phyloP scores from a whole-genome alignment of 345 rosid species.

The Cardiospermum halicacabum region DNA sequence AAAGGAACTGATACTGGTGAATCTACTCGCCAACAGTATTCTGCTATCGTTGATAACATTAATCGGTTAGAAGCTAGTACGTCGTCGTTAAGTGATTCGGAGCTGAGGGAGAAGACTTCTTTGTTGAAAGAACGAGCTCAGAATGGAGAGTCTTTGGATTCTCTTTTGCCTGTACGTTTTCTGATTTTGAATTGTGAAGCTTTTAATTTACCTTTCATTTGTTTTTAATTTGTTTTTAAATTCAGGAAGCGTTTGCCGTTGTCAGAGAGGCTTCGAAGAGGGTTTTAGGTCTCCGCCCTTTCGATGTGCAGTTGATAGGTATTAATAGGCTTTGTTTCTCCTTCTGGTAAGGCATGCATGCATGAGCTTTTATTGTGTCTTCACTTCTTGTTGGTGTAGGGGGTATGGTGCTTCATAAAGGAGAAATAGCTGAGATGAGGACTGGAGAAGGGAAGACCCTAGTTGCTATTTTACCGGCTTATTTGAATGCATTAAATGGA shows the following conservation, averaged over 20 bases:
- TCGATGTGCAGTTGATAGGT: conserved; percentile 94
- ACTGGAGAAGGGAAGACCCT: conserved; percentile 99
- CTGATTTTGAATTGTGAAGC: neutral
- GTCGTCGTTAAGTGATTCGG: conserved; percentile 59
- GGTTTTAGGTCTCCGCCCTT: conserved; percentile 87
- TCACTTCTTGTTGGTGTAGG: conserved; percentile 38
- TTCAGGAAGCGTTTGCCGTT: conserved; percentile 93
- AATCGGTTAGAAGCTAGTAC: conserved; percentile 61
- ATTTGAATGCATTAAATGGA: conserved; percentile 87
- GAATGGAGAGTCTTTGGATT: conserved; percentile 76
- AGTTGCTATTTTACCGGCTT: conserved; percentile 94
- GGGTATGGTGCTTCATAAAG: conserved; percentile 97
- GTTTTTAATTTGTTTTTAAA: neutral
- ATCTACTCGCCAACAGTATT: conserved; percentile 76
- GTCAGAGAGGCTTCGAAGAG: conserved; percentile 90
- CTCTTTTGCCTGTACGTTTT: conserved; percentile 69
- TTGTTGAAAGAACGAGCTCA: conserved; percentile 65
- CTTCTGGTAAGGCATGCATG: neutral
- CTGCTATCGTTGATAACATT: conserved; percentile 41
- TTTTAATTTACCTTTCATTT: neutral
- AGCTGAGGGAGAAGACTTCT: conserved; percentile 62
- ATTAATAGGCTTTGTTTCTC: neutral
- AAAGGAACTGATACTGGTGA: conserved; percentile 85
- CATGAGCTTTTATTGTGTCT: neutral
- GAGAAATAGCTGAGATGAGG: conserved; percentile 97